Evolutionary conservation across 495 filamentous ascomycete species (phyloP).

Genomic region (Parathielavia appendiculata): DNA sequence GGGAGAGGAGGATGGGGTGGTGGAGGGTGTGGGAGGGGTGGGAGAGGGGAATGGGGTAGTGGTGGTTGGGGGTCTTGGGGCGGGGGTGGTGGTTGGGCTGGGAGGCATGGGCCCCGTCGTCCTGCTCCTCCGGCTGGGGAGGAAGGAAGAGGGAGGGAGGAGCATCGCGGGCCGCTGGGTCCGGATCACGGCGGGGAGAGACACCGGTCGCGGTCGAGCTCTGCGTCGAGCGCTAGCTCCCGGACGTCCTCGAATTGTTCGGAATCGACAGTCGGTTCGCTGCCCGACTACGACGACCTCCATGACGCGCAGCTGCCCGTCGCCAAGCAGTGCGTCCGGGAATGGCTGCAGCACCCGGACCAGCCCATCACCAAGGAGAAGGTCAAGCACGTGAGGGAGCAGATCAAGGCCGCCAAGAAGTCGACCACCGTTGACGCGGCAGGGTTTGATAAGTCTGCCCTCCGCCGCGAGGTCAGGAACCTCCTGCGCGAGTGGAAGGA

Average conservation of each 20-base stretch:
- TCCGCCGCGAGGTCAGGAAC: slow-evolving; percentile 38
- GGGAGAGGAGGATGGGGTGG: background rate
- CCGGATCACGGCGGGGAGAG: background rate
- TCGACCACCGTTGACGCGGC: slow-evolving; percentile 16
- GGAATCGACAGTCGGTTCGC: slow-evolving; percentile 40
- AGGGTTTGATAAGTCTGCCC: slow-evolving; percentile 23
- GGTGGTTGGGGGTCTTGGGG: slow-evolving; percentile 10
- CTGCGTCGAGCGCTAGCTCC: slow-evolving; percentile 23
- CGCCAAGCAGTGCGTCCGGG: slow-evolving; percentile 31
- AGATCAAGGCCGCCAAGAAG: slow-evolving; percentile 39
- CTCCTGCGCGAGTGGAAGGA: slow-evolving; percentile 33
- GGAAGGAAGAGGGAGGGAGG: slow-evolving; percentile 3
- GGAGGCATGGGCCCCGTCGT: background rate
- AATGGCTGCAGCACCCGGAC: slow-evolving; percentile 42
- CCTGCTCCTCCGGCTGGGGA: slow-evolving; percentile 2
- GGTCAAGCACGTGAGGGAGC: slow-evolving; percentile 32
- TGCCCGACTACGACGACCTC: slow-evolving; percentile 45
- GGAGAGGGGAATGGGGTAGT: slow-evolving; percentile 1
- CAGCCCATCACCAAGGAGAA: slow-evolving; percentile 40
- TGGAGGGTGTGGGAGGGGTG: background rate
- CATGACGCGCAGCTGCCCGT: slow-evolving; percentile 38
- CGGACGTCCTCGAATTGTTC: slow-evolving; percentile 32
- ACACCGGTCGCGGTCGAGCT: slow-evolving; percentile 19
- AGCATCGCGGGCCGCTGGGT: slow-evolving; percentile 1
- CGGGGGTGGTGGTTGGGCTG: background rate